Base-by-base conservation (phyloP, 2,329 filamentous ascomycete genomes). In the Rhynchosporium secalis region DNA sequence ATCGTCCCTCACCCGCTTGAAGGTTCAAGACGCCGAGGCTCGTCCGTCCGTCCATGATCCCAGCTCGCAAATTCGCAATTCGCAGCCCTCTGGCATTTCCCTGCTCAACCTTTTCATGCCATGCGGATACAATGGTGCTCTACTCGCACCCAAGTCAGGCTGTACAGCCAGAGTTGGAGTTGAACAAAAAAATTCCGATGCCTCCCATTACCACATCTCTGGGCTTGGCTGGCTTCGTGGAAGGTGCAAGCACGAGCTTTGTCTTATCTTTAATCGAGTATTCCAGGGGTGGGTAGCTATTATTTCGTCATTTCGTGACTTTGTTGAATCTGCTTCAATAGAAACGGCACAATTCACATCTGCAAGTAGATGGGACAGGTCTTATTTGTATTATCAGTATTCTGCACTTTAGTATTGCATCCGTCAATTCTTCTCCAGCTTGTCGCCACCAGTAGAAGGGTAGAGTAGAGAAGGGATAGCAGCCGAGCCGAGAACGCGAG, bases 401-500 rank as follows among this genome's bases (percentile, higher is more conserved):
- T 6, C 33, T 36, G 9, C 33, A 5, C 9, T 6, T 36, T 36
- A 36, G 5, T 36, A 36, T 10, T 6, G 33, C 33, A 5, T 5
- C 6, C 33, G 33, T 10, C 33, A 10, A 36, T 6, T 36, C 9
- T 6, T 36, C 33, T 10, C 9, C 1, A 5, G 5, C 9, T 36
- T 5, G 33, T 2, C 33, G 33, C 33, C 33, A 6, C 33, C 9
- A 36, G 6, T 36, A 36, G 20, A 20, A 20, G 20, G 20, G 20
- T 20, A 20, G 20, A 20, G 20, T 20, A 20, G 20, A 20, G 4
- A 20, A 9, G 20, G n/a, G 43, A 46, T n/a, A 52, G 43, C 15
- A 46, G n/a, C 38, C n/a, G 51, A 54, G 36, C 51, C 51, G 51
- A 54, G 36, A 54, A 54, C 51, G 51, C 51, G 36, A 54, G 51